phyloP scores from a whole-genome alignment of 768 basidiomycete genomes.

The Epithele typhae region DNA sequence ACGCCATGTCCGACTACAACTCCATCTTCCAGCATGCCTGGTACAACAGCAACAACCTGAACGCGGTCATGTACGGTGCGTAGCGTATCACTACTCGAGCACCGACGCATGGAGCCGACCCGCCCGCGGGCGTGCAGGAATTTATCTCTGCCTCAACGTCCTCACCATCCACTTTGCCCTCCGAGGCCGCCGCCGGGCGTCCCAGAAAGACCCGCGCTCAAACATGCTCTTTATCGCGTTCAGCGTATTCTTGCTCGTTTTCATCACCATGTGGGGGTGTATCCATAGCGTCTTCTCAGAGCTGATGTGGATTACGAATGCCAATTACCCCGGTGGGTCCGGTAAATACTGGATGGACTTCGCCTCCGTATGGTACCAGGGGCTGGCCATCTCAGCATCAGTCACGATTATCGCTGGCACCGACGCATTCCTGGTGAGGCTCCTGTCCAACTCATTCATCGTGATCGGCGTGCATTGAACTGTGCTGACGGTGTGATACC shows the following conservation, averaged over 20 bases:
- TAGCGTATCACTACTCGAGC: neutral
- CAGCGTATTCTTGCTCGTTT: slow-evolving; percentile 22
- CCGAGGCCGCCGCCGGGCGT: slow-evolving; percentile 4
- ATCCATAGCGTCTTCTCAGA: slow-evolving; percentile 26
- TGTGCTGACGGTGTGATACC: neutral
- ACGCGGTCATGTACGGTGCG: slow-evolving; percentile 10
- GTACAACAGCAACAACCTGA: slow-evolving; percentile 16
- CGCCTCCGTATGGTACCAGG: slow-evolving; percentile 9
- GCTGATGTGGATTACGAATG: slow-evolving; percentile 32
- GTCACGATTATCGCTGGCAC: slow-evolving; percentile 26
- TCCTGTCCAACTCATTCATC: neutral
- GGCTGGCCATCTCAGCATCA: neutral
- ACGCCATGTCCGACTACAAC: slow-evolving; percentile 8
- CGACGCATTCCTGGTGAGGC: slow-evolving; percentile 33
- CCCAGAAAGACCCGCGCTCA: slow-evolving; percentile 1
- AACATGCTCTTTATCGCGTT: slow-evolving; percentile 18
- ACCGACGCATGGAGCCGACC: neutral
- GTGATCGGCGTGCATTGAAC: too few relatives aligned
- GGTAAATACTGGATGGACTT: slow-evolving; percentile 27
- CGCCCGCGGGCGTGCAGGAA: slow-evolving; percentile 8
- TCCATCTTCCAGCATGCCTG: slow-evolving; percentile 14
- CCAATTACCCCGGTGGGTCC: slow-evolving; percentile 30
- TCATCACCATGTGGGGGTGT: slow-evolving; percentile 29
- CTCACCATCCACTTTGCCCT: slow-evolving; percentile 9
- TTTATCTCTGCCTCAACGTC: slow-evolving; percentile 23